Base-by-base conservation (phyloP, 2,329 filamentous ascomycete genomes). In the Trichoderma harzianum region DNA sequence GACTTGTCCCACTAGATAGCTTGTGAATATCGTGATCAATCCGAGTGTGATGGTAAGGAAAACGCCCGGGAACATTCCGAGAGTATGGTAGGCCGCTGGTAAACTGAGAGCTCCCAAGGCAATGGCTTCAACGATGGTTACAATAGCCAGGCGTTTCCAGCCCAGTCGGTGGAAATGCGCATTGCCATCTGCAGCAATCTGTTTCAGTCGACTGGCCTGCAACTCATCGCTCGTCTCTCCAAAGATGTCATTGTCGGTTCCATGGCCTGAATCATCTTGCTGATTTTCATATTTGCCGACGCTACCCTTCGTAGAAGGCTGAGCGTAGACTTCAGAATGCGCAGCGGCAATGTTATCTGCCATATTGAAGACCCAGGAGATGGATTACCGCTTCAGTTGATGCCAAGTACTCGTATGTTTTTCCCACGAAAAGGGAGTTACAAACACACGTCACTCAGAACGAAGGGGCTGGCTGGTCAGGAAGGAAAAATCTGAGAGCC, bases 101-200 rank as follows among this genome's bases (percentile, higher is more conserved):
- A 86, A 80, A 67, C 83, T 84, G 71, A 86, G 80, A 71, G 81
- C 83, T 68, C 85, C 85, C 21, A 87, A 82, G 8, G 85, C 85
- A 73, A 87, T 84, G 69, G 85, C 85, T 76, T 86, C 84, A 74
- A 86, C 85, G 70, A 86, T 84, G 62, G 85, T 81, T 39, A 86
- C 82, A 24, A 86, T 77, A 8, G 84, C 84, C 30, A 86, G 81
- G 8, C 84, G 84, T 77, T 86, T 86, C 85, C 85, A 86, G 69
- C 85, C 85, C 24, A 86, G 81, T 18, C 82, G 81, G 72, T 84
- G 80, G 78, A 86, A 86, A 62, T 84, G 81, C 8, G 81, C 82
- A 63, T 79, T 76, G 65, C 84, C 84, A 69, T 81, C 76, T 14
- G 81, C 80, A 18, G 78, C 80, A 73, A 82, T 84, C 32, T 82